Evolutionary conservation across 1,284 basidiomycete genomes (phyloP), one percentile per base, ranked within the genome.

Genomic region (Athelia sp.): DNA sequence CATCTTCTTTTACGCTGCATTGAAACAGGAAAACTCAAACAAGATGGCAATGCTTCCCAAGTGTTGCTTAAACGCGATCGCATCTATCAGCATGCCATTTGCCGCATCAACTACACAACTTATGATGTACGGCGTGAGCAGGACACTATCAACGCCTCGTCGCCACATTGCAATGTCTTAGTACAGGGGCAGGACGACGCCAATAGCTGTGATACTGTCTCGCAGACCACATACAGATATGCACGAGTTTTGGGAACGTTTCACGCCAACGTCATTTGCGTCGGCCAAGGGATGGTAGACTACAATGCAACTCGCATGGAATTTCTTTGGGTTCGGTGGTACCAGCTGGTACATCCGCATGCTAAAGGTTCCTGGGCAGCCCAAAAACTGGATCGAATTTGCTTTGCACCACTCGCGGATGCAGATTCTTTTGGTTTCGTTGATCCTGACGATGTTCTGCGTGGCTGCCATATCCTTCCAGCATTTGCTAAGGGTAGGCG

Each of bases 71-170:
- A n/a, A n/a, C n/a, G n/a, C n/a, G n/a, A n/a, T n/a, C n/a, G n/a
- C n/a, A 56, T 76, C 0, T 73, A 68, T 49, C 42, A 42, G 0
- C 61, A 67, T 48, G 60, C 63, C n/a, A 54, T 54, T 0, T 34
- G 69, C n/a, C 57, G 58, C 0, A 47, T 76, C 46, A 73, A 76
- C 47, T 76, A 71, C 52, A 76, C 71, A 0, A 74, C 70, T 1
- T 77, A 78, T 50, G 66, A 78, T 48, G 47, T 73, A 13, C 60
- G 61, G 1, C 61, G 64, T 3, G 58, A 57, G 4, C 67, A 70
- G 46, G 74, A 77, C 48, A 59, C 56, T 1, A 54, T 77, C 46
- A 75, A 71, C 45, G 67, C 64, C 0, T 11, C 6, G 22, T 43
- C 54, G 1, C 62, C 57, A 1, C 60, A 63, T 31, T 31, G 62